Conservation (phyloP, 2,329 filamentous ascomycete genomes). For the Tolypocladium tundrense region DNA sequence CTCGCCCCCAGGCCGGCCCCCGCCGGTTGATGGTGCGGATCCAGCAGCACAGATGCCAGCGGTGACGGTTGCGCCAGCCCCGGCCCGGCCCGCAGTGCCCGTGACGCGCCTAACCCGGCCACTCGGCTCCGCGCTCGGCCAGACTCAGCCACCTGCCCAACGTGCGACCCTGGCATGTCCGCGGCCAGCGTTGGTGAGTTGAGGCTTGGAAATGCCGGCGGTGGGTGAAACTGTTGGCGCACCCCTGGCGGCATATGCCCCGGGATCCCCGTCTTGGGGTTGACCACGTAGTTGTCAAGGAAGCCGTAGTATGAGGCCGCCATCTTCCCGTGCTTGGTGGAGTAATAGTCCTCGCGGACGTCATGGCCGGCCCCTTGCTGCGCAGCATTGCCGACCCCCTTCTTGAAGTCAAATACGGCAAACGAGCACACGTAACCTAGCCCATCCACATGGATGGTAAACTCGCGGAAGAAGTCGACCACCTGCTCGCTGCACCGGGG, state of each 20-base stretch:
- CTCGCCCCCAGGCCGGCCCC: slow-evolving; percentile 33
- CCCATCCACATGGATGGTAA: slow-evolving; percentile 93
- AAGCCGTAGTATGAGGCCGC: slow-evolving; percentile 95
- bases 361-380: slow-evolving; percentile 37
- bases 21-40: slow-evolving; percentile 62
- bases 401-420: slow-evolving; percentile 94
- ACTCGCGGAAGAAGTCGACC: slow-evolving; percentile 96
- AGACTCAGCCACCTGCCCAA: slow-evolving; percentile 27
- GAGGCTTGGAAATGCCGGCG: slow-evolving; percentile 63
- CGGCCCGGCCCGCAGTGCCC: slow-evolving; percentile 18
- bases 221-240: slow-evolving; percentile 56
- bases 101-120: slow-evolving; percentile 14
- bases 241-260: slow-evolving; percentile 46
- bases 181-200: slow-evolving; percentile 50
- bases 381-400: slow-evolving; percentile 45
- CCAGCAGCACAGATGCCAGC: slow-evolving; percentile 63
- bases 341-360: slow-evolving; percentile 83
- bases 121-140: slow-evolving; percentile 34
- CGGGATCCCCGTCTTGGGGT: slow-evolving; percentile 57
- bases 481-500: slow-evolving; percentile 85
- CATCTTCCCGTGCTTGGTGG: slow-evolving; percentile 96
- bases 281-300: slow-evolving; percentile 78
- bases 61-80: slow-evolving; percentile 46
- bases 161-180: slow-evolving; percentile 42
- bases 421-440: slow-evolving; percentile 95